These are phyloP conservation scores for Salmacisia buchloeana DNA, from an alignment of 1,284 basidiomycete genomes.

Conservation along the genomic window DNA sequence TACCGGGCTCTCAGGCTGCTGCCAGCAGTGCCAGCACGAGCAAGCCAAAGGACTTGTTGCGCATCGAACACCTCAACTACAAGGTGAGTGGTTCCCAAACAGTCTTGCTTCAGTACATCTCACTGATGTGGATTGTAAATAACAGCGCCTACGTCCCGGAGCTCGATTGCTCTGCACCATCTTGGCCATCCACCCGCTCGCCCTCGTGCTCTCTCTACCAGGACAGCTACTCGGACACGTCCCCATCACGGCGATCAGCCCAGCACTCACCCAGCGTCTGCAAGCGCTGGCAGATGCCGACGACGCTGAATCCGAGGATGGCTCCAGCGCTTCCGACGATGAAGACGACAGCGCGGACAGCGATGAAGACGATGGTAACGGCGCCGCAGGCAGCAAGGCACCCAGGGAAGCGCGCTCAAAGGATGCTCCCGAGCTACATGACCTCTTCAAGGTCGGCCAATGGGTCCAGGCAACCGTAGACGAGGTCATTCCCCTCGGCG, in stretches of 20 bases:
- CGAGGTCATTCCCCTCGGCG: slow-evolving; percentile 58
- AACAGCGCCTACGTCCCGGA: slow-evolving; percentile 71
- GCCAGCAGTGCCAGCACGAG: slow-evolving; percentile 14
- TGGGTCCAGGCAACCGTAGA: slow-evolving; percentile 77
- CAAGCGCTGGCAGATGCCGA: slow-evolving; percentile 51
- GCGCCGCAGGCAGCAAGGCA: slow-evolving; percentile 13
- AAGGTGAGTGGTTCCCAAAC: slow-evolving; percentile 60
- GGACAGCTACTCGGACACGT: slow-evolving; percentile 91
- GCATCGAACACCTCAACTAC: slow-evolving; percentile 90
- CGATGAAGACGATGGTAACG: slow-evolving; percentile 43
- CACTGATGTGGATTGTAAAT: not conserved
- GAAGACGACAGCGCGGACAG: slow-evolving; percentile 53
- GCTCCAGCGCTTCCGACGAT: slow-evolving; percentile 57
- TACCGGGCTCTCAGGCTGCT: slow-evolving; percentile 16
- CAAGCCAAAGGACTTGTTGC: slow-evolving; percentile 56
- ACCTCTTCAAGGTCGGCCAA: slow-evolving; percentile 77
- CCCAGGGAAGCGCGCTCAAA: slow-evolving; percentile 13
- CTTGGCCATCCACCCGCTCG: slow-evolving; percentile 78
- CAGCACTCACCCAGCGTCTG: slow-evolving; percentile 67
- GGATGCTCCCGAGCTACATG: slow-evolving; percentile 47
- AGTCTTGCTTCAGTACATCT: not conserved
- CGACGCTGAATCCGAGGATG: slow-evolving; percentile 55
- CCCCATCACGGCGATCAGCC: slow-evolving; percentile 89
- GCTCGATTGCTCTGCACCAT: slow-evolving; percentile 84
- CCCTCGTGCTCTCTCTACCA: slow-evolving; percentile 84